Evolutionary conservation across 2,329 filamentous ascomycete genomes (phyloP).

Genomic region (Talaromyces sp.): DNA sequence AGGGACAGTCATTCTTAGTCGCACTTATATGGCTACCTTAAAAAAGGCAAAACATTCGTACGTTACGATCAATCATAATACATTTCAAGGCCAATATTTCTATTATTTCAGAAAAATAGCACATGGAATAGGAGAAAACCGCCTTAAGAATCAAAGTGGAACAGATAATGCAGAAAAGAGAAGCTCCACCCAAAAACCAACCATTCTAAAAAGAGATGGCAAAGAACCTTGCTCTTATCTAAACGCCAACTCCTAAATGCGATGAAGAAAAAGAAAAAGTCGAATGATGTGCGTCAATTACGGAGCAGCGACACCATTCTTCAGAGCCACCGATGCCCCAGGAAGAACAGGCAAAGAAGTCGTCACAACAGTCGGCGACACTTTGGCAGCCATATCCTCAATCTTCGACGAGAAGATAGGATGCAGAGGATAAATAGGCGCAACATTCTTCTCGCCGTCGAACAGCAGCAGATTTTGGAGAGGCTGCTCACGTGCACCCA

Average conservation of each 20-base stretch:
- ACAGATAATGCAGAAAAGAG: background rate
- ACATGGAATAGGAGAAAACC: background rate
- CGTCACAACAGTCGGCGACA: slow-evolving; percentile 19
- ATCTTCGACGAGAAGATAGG: slow-evolving; percentile 53
- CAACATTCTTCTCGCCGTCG: slow-evolving; percentile 76
- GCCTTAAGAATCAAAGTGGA: background rate
- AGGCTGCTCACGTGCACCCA: slow-evolving; percentile 86
- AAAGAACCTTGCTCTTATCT: background rate
- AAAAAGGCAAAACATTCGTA: background rate
- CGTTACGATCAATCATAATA: background rate
- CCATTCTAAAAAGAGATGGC: background rate
- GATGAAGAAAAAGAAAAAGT: background rate
- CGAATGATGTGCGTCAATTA: background rate
- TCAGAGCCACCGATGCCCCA: background rate
- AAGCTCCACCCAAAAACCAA: background rate
- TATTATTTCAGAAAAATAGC: background rate
- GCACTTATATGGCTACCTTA: background rate
- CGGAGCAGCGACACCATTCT: slow-evolving; percentile 1
- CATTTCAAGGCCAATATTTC: background rate
- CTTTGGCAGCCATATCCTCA: slow-evolving; percentile 23
- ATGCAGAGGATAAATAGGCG: slow-evolving; percentile 77
- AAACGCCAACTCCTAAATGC: background rate
- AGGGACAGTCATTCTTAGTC: background rate
- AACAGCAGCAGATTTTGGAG: slow-evolving; percentile 94
- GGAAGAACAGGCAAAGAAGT: slow-evolving; percentile 7